phyloP scores from a whole-genome alignment of 164 flowering plant genomes.

The Aristolochia contorta region DNA sequence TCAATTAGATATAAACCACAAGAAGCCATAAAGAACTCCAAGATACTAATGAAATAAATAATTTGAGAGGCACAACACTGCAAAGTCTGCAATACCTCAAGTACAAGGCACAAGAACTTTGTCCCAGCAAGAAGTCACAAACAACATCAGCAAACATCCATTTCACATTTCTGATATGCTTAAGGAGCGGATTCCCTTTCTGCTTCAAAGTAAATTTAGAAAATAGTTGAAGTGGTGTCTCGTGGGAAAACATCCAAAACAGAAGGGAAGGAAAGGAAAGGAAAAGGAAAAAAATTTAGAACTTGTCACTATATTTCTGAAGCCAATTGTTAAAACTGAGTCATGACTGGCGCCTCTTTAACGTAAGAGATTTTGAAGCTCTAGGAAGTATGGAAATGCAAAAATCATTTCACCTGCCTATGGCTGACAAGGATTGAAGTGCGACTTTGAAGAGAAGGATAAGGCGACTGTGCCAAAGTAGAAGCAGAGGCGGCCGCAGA shows the following conservation, averaged over 20 bases:
- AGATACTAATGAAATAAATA: no score
- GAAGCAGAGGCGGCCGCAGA: constrained; percentile 14
- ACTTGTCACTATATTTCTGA: no score
- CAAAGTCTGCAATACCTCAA: constrained; percentile 44
- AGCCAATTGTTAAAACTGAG: background rate
- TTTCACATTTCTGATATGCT: constrained; percentile 83
- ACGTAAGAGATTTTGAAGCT: background rate
- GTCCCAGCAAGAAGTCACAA: constrained; percentile 80
- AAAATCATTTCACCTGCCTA: constrained; percentile 51
- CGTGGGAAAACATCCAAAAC: background rate
- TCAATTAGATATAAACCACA: no score
- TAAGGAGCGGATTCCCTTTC: constrained; percentile 95
- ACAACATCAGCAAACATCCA: constrained; percentile 83
- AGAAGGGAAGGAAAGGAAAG: no score
- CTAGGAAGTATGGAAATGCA: no score
- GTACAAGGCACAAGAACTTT: constrained; percentile 78
- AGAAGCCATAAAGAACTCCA: no score
- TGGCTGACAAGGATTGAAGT: constrained; percentile 88
- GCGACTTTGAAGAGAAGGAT: constrained; percentile 29
- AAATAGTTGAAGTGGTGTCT: background rate
- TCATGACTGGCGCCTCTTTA: background rate
- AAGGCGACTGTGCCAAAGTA: constrained; percentile 12
- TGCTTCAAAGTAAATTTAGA: constrained; percentile 20
- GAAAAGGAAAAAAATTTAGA: background rate
- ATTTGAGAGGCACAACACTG: no score